Evolutionary conservation across 1,284 basidiomycete genomes (phyloP), one percentile per base, ranked within the genome.

Genomic region (Papiliotrema terrestris): DNA sequence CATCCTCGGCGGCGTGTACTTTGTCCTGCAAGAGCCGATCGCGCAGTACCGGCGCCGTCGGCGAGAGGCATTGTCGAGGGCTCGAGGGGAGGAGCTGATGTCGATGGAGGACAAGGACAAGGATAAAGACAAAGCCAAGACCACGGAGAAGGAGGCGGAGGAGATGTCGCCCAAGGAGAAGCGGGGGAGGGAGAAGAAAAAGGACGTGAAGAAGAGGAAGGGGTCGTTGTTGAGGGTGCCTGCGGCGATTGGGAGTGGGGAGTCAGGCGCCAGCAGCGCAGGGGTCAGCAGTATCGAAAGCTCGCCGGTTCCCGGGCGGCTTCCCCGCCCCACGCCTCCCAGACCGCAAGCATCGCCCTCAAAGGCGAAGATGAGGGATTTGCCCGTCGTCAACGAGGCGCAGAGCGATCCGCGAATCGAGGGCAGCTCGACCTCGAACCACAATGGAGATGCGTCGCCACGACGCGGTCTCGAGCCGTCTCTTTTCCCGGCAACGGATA

Each of bases 1-100:
- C 29, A 54, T 66, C 44, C 42, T 75, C 37, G 71, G 71, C 14
- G 67, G 65, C 22, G 59, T 72, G 46, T 73, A 70, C 59, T 73
- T 72, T 56, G 64, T 69, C 39, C 44, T 73, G 14, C 65, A 66
- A 3, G 63, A 64, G 38, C 71, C 71, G 0, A 56, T 71, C 19
- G 57, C 57, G 9, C 48, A 54, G 8, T 69, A 59, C 62, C 55
- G 59, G 9, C 54, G 49, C 11, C 48, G 61, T n/a, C 52, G 67
- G 13, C 57, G 62, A 37, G 70, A 72, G 51, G 56, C 49, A 4
- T 29, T 67, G 17, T 65, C 63, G 20, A 61, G 61, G 39, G 58
- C 56, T 14, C 55, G 63, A n/a, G 57, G 61, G 35, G 56, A 58
- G n/a, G 69, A 72, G 49, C 54, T 72, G 25, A 60, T 72, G 41